Conservation (phyloP, 2,329 filamentous ascomycete species). For the Xylaria multiplex region DNA sequence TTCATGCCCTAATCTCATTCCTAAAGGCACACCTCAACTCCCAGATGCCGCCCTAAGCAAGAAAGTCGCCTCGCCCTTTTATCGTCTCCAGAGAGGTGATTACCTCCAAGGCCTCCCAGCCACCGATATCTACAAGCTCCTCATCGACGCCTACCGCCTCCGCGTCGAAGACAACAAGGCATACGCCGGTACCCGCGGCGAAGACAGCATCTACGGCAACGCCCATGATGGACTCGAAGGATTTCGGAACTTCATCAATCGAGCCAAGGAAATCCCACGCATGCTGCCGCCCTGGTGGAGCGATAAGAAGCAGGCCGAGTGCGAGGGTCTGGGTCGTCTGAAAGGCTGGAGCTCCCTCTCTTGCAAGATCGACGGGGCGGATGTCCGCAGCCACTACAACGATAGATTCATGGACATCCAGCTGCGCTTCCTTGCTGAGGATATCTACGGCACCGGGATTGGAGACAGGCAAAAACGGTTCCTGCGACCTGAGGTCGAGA, state of each 20-base stretch:
- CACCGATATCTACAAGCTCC: constrained; percentile 56
- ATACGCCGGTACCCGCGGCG: constrained; percentile 41
- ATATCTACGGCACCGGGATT: background rate
- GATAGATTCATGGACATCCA: constrained; percentile 9
- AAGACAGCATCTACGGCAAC: constrained; percentile 47
- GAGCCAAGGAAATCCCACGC: constrained; percentile 39
- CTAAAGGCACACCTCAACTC: background rate
- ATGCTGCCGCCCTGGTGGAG: constrained; percentile 60
- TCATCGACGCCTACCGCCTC: constrained; percentile 61
- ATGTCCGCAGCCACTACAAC: constrained; percentile 42
- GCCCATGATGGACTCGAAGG: constrained; percentile 42
- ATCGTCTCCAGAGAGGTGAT: constrained; percentile 51
- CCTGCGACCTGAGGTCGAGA: background rate
- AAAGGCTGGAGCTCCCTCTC: constrained; percentile 47
- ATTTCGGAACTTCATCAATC: constrained; percentile 53
- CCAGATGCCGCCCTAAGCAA: constrained; percentile 4
- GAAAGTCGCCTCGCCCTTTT: constrained; percentile 52
- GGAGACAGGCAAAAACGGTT: background rate
- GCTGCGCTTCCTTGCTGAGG: background rate
- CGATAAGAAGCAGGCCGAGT: constrained; percentile 51
- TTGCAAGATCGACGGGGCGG: constrained; percentile 47
- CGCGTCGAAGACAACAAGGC: constrained; percentile 53
- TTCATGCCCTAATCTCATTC: constrained; percentile 47
- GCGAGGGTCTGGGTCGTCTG: constrained; percentile 49
- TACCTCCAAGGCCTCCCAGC: constrained; percentile 58